phyloP scores from a whole-genome alignment of 169 alveolate genomes.

The Perkinsus olseni region DNA sequence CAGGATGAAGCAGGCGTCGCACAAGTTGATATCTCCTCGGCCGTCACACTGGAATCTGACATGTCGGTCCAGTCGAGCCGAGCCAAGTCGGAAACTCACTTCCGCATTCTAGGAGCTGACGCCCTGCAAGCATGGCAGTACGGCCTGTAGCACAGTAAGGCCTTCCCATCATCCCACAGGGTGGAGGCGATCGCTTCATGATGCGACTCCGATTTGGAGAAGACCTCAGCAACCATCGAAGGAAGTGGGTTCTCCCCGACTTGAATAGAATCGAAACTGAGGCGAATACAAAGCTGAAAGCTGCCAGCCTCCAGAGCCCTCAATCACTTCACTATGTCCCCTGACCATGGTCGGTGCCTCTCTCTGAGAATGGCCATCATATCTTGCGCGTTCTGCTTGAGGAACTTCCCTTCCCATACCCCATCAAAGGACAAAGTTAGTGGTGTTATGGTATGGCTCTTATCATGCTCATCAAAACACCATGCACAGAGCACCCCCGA shows the following conservation, averaged over 20 bases:
- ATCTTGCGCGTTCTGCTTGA: neutral
- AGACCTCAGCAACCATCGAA: neutral
- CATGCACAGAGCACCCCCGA: neutral
- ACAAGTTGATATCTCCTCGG: too few relatives aligned
- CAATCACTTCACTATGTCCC: neutral
- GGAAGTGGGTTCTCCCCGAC: neutral
- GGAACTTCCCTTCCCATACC: neutral
- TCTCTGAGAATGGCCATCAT: neutral
- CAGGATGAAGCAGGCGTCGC: too few relatives aligned
- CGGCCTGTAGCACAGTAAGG: too few relatives aligned
- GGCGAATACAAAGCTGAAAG: too few relatives aligned
- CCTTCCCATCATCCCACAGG: too few relatives aligned
- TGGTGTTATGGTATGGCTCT: neutral
- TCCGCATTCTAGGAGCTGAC: too few relatives aligned
- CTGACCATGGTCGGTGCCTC: neutral
- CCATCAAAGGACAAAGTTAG: neutral
- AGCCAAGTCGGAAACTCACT: too few relatives aligned
- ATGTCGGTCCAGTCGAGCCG: too few relatives aligned
- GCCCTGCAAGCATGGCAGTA: too few relatives aligned
- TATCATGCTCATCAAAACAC: neutral
- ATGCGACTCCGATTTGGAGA: neutral
- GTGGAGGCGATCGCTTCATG: too few relatives aligned
- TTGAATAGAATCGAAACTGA: neutral
- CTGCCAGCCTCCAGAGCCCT: too few relatives aligned
- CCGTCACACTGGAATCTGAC: too few relatives aligned